Evolutionary conservation across 805 yeast genomes (phyloP).

Genomic region (Cyberlindnera amylophila): DNA sequence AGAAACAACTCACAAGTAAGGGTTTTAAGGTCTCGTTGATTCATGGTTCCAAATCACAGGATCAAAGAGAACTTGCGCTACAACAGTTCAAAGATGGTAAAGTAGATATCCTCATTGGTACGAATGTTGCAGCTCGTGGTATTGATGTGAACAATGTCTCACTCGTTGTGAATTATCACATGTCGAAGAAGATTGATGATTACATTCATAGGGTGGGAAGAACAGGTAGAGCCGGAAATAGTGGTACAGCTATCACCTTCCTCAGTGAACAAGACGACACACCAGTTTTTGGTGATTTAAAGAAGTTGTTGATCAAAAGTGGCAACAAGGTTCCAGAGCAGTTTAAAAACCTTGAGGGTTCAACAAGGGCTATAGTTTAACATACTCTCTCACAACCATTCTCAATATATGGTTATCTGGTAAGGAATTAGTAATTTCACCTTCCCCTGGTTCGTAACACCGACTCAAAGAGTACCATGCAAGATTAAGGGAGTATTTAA

Average conservation of each 20-base stretch:
- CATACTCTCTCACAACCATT: too few relatives aligned
- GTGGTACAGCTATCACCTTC: conserved; percentile 75
- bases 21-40: conserved; percentile 55
- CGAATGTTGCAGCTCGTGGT: conserved; percentile 96
- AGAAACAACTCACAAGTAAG: conserved; percentile 42
- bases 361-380: too few relatives aligned
- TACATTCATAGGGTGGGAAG: conserved; percentile 93
- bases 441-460: too few relatives aligned
- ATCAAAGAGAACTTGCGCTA: conserved; percentile 77
- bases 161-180: conserved; percentile 80
- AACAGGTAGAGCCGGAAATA: conserved; percentile 91
- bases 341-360: conserved; percentile 11
- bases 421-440: too few relatives aligned
- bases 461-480: too few relatives aligned
- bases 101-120: conserved; percentile 72
- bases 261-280: conserved; percentile 73
- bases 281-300: conserved; percentile 19
- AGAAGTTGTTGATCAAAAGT: conserved; percentile 20
- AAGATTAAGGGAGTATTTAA: too few relatives aligned
- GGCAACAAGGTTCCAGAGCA: conserved; percentile 23
- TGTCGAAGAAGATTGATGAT: conserved; percentile 74
- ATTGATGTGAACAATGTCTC: conserved; percentile 87
- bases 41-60: conserved; percentile 87
- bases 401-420: too few relatives aligned
- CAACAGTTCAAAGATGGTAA: conserved; percentile 50